phyloP scores from a whole-genome alignment of 108 stramenopile genomes.

The Hondaea fermentalgiana region DNA sequence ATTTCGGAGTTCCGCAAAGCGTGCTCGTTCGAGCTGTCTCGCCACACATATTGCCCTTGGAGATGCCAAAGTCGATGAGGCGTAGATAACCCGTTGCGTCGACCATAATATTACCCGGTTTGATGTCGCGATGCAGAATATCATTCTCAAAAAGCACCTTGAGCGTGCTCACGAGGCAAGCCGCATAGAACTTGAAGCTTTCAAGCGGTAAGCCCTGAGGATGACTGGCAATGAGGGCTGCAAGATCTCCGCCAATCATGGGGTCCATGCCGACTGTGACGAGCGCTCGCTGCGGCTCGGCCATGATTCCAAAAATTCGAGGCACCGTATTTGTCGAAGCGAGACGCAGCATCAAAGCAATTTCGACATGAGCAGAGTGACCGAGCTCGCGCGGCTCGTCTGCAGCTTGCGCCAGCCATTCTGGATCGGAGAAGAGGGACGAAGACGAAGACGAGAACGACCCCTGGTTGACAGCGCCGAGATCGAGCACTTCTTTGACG shows the following conservation, averaged over 20 bases:
- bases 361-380: not conserved
- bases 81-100: not conserved
- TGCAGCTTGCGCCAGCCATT: too few species aligned
- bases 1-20: slow-evolving; percentile 55
- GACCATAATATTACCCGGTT: not conserved
- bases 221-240: not conserved
- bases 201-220: not conserved
- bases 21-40: slow-evolving; percentile 32
- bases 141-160: not conserved
- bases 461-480: not conserved
- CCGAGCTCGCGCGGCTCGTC: not conserved
- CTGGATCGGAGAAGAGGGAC: too few species aligned
- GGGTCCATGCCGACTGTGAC: not conserved
- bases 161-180: not conserved
- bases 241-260: not conserved
- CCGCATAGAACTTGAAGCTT: not conserved
- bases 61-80: not conserved
- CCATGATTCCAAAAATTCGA: not conserved
- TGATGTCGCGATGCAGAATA: not conserved
- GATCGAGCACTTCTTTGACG: not conserved
- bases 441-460: not conserved
- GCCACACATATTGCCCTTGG: slow-evolving; percentile 19
- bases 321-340: not conserved
- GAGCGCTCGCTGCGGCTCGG: not conserved
- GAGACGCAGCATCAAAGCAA: not conserved